Conservation (phyloP, 441 rosid genomes). For the Dalechampia spathulata region DNA sequence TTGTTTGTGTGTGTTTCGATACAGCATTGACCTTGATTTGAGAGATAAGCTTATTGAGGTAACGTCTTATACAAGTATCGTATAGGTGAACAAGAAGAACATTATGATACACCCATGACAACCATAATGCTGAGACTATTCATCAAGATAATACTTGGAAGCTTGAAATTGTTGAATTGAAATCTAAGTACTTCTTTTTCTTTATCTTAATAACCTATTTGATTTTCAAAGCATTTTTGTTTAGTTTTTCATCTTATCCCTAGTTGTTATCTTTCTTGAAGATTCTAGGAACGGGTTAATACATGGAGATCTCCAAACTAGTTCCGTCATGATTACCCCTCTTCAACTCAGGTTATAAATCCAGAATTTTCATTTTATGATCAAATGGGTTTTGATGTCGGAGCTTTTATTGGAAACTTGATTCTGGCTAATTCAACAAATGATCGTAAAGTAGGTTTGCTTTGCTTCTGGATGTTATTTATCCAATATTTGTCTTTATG, state of each 20-base stretch:
- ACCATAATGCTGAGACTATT: conserved; percentile 65
- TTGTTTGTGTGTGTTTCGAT: no score
- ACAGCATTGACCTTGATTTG: no score
- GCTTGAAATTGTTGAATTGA: conserved; percentile 76
- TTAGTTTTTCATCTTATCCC: conserved; percentile 4
- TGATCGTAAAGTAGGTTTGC: conserved; percentile 59
- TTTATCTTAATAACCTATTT: background rate
- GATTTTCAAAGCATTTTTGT: background rate
- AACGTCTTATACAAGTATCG: no score
- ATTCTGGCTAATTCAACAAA: conserved; percentile 58
- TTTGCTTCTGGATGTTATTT: no score
- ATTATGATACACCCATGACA: no score
- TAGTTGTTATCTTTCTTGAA: conserved; percentile 18
- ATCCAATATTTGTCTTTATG: no score
- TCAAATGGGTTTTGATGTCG: conserved; percentile 85
- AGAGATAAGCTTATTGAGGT: no score
- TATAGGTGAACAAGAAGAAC: no score
- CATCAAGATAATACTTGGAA: conserved; percentile 62
- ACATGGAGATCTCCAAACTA: conserved; percentile 94
- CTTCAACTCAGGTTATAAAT: conserved; percentile 86
- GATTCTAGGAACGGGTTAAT: conserved; percentile 90
- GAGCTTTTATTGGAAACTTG: conserved; percentile 87
- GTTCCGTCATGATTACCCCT: conserved; percentile 85
- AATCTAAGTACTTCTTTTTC: conserved; percentile 53
- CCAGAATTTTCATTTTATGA: conserved; percentile 86